Base-by-base conservation (phyloP, 768 basidiomycete genomes). In the Lactarius tabidus region DNA sequence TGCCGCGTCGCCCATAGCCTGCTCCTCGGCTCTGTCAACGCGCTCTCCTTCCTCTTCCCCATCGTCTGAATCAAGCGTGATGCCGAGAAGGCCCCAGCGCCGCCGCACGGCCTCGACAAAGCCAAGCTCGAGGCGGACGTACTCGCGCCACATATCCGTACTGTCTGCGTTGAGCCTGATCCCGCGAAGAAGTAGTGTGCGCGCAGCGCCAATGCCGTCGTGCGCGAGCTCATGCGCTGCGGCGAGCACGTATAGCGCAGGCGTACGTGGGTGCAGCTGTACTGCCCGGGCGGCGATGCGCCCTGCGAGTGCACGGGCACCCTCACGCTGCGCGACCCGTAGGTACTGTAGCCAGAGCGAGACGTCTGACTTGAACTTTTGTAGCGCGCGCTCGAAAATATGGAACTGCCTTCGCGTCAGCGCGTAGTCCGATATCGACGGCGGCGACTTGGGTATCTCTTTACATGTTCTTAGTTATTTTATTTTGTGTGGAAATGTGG, bases 311-410 rank as follows among this genome's bases (percentile, higher is more conserved):
- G 90, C 85, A 18, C 85, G 80, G 53, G 94, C 93, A 0, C 86
- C 85, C 72, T 93, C 88, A 54, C 84, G 81, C 74, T 91, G 89
- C 1, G 93, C 94, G 26, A 93, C 81, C 63, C 91, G 82, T 56
- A 95, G 86, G 72, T 96, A 97, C 69, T 95, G 89, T 56, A 91
- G 78, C 95, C 95, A 98, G 10, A 95, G 81, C 4, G 82, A 86
- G 6, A 96, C 81, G 73, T 98, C 95, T 12, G 83, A 83, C 71
- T 92, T 93, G 83, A 98, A 97, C 72, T 88, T 90, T 73, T 84
- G 87, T 26, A 95, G 80, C 1, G 92, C 95, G 23, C 95, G 85
- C 74, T 96, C 93, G 70, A 96, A 93, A 63, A 96, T 93, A 67
- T 92, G 88, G 74, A 93, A 88, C 71, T 93, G 90, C 70, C 94